phyloP scores from a whole-genome alignment of 495 filamentous ascomycete species.

The Hypoxylon lienhwacheense region DNA sequence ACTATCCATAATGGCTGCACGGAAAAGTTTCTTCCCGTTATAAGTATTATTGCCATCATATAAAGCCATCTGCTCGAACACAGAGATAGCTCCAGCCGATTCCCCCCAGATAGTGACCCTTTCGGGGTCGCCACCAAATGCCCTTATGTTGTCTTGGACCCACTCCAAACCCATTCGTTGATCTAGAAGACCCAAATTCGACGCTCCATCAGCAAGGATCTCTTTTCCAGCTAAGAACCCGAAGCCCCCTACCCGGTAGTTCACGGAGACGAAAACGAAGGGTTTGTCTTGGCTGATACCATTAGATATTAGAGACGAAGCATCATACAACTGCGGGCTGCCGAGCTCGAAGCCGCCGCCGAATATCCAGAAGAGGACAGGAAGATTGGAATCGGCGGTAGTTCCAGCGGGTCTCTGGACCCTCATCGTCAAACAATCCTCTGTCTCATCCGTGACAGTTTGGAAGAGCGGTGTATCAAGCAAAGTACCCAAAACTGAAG shows the following conservation, averaged over 20 bases:
- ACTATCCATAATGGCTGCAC: constrained; percentile 72
- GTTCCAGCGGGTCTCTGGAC: constrained; percentile 65
- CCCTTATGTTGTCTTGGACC: constrained; percentile 65
- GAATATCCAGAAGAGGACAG: constrained; percentile 75
- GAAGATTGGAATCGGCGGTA: constrained; percentile 56
- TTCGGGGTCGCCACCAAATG: constrained; percentile 67
- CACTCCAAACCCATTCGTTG: constrained; percentile 67
- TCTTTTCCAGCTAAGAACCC: constrained; percentile 65
- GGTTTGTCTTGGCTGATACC: constrained; percentile 61
- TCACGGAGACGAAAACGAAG: constrained; percentile 63
- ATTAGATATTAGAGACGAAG: constrained; percentile 51
- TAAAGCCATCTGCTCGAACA: constrained; percentile 68
- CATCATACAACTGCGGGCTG: constrained; percentile 62
- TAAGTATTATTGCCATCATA: constrained; percentile 70
- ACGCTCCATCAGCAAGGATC: constrained; percentile 63
- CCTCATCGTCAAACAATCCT: constrained; percentile 71
- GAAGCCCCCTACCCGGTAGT: constrained; percentile 64
- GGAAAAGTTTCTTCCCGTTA: constrained; percentile 70
- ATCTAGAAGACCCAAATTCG: constrained; percentile 65
- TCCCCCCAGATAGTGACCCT: constrained; percentile 75
- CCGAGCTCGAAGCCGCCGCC: constrained; percentile 68
- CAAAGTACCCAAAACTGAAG: constrained; percentile 55
- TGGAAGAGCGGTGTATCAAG: constrained; percentile 62
- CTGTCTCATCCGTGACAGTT: constrained; percentile 48
- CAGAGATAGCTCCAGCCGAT: constrained; percentile 71